Base-by-base conservation (phyloP, 2,329 filamentous ascomycete species). In the Ophiosphaerella herpotricha region DNA sequence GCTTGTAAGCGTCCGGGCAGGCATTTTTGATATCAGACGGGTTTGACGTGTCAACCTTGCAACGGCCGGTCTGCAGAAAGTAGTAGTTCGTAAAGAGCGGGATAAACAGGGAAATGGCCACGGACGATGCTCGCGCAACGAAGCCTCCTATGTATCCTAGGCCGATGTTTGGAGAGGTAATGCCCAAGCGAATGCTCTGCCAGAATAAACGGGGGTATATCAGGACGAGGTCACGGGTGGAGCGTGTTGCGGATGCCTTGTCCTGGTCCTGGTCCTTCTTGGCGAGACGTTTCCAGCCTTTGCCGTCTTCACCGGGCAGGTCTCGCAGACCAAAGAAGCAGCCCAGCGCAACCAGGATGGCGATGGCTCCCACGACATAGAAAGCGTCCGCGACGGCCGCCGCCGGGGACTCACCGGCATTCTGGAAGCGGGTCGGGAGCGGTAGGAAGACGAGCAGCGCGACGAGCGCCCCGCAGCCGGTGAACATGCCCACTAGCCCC, bases 91-190 rank as follows among this genome's bases (percentile, higher is more conserved):
- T 85, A 68, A 89, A 95, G 2, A 99, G 82, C 0, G 94, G 94
- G 46, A 99, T 89, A 75, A 97, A 99, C 5, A 97, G 83, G 0
- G 91, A 95, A 58, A 99, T 96, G 44, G 90, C 93, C 5, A 99
- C 94, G 0, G 91, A 96, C 0, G 92, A 97, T 7, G 94, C 92
- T 48, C 94, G 86, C 8, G 92, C 93, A 2, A 99, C 93, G 64
- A 97, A 97, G 1, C 94, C 94, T 55, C 93, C 94, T 0, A 97
- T 77, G 66, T 97, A 99, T 24, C 89, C 93, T 0, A 97, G 81
- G 14, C 85, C 87, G 54, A 99, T 96, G 60, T 88, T 84, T 8
- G 85, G 80, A 67, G 95, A 89, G 7, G 79, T 85, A 62, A 91
- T 85, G 12, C 89, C 92, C 9, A 96, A 81, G 6, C 66, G 61